phyloP scores from a whole-genome alignment of 2,329 filamentous ascomycete genomes.

The Hysterium pulicare region DNA sequence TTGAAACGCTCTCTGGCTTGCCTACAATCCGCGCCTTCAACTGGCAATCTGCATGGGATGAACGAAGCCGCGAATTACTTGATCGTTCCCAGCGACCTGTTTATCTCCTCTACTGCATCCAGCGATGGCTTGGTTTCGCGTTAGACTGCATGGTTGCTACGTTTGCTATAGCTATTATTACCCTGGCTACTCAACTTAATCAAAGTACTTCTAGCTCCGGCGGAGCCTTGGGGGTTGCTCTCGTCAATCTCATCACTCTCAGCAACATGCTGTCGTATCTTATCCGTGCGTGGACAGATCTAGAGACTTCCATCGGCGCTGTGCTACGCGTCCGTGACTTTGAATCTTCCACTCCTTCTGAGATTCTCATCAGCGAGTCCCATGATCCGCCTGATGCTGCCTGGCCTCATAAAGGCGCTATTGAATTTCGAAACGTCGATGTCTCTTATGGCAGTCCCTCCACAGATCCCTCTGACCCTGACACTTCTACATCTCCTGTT shows the following conservation, averaged over 20 bases:
- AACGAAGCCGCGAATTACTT: constrained; percentile 14
- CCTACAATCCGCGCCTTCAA: constrained; percentile 48
- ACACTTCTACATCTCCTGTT: background rate
- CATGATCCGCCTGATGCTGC: constrained; percentile 12
- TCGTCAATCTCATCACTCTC: constrained; percentile 34
- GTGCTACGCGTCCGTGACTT: constrained; percentile 36
- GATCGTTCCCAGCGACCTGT: constrained; percentile 36
- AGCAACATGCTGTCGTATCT: constrained; percentile 29
- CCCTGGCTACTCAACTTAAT: constrained; percentile 33
- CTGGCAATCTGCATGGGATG: constrained; percentile 28
- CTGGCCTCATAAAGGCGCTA: constrained; percentile 34
- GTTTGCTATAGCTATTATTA: constrained; percentile 27
- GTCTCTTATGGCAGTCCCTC: background rate
- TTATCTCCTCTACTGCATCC: constrained; percentile 38
- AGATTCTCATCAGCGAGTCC: constrained; percentile 16
- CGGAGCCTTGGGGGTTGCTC: constrained; percentile 36
- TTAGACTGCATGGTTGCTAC: constrained; percentile 30
- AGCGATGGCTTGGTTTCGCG: constrained; percentile 36
- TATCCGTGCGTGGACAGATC: constrained; percentile 35
- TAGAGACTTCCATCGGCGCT: constrained; percentile 39
- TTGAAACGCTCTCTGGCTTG: constrained; percentile 47
- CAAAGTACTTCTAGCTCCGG: constrained; percentile 33
- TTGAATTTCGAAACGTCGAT: constrained; percentile 30
- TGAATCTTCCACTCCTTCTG: constrained; percentile 19
- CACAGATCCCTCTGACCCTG: too few species aligned